Evolutionary conservation across 2,329 filamentous ascomycete genomes (phyloP), one percentile per base, ranked within the genome.

Genomic region (Colletotrichum abscissum): DNA sequence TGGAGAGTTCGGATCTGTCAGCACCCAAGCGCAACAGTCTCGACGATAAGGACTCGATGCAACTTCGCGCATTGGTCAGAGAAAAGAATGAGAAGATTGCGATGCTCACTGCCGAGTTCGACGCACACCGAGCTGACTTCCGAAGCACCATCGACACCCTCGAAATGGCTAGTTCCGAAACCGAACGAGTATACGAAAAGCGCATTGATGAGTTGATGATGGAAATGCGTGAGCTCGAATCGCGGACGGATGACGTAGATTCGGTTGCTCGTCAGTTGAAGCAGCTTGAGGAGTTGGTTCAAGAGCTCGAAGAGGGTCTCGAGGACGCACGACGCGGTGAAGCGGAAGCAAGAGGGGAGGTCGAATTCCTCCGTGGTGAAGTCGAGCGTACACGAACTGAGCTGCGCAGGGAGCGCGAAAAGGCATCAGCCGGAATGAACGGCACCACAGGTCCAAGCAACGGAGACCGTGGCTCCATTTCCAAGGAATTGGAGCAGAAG

Each of bases 51-150:
- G 95, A 98, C 80, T 88, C 92, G 2, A 81, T 89, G 5, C 93
- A 97, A 80, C 87, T 99, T 70, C 92, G 95, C 67, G 90, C 92
- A n/a, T 84, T 97, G 77, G 84, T 99, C 67, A 90, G 94, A 28
- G 97, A 99, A 84, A 98, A 97, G 88, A 98, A 98, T 78, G 97
- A 99, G 72, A 98, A 95, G 86, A 98, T 99, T 76, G 92, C 93
- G 30, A 92, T 96, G 87, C 89, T 99, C 77, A 98, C 95, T 0
- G 91, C 94, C 9, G 97, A 99, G 80, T 99, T 99, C 78, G 97
- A 99, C 80, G 91, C 93, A 11, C 96, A 99, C 81, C 90, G 97
- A 72, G 96, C 97, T 22, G 97, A 99, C 82, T 99, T 99, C 84
- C 89, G 97, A 76, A 98, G 94, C 82, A 99, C 97, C 22, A 97